These are phyloP conservation scores for Globisporangium paddicum DNA, from an alignment of 352 stramenopile genomes.

Conservation along the genomic window DNA sequence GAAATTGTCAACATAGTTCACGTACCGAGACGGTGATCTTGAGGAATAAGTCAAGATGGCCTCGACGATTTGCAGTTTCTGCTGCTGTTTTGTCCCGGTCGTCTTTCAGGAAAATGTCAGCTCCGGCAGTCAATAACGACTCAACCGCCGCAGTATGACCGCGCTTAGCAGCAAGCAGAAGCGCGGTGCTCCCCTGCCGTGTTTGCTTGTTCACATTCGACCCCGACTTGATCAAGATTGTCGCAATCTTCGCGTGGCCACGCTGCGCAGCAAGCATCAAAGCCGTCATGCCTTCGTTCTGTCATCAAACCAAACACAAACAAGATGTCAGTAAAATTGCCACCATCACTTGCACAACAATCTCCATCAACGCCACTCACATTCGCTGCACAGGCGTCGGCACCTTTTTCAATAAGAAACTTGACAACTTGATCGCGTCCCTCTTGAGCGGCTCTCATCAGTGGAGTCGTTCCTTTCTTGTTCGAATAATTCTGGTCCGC, in stretches of 20 bases:
- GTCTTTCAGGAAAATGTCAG: conserved; percentile 86
- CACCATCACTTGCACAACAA: background rate
- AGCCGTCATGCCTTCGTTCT: conserved; percentile 87
- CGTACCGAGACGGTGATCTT: conserved; percentile 78
- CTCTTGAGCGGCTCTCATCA: conserved; percentile 86
- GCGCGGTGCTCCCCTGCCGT: conserved; percentile 79
- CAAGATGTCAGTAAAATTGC: background rate
- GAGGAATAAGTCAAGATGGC: conserved; percentile 77
- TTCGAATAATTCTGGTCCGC: conserved; percentile 83
- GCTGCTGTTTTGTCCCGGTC: conserved; percentile 84
- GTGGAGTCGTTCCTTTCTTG: conserved; percentile 81
- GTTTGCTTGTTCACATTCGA: conserved; percentile 89
- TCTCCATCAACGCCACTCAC: conserved; percentile 16
- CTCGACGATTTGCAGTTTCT: conserved; percentile 74
- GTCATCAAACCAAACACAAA: too few relatives aligned
- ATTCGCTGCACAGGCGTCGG: conserved; percentile 70
- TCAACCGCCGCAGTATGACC: conserved; percentile 77
- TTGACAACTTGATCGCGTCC: conserved; percentile 71
- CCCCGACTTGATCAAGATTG: conserved; percentile 72
- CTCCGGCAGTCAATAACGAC: conserved; percentile 69
- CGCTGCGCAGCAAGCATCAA: conserved; percentile 84
- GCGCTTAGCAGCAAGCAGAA: conserved; percentile 77
- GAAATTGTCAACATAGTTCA: background rate
- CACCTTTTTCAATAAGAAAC: conserved; percentile 68
- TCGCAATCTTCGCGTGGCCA: conserved; percentile 76